phyloP scores from a whole-genome alignment of 768 basidiomycete genomes.

The Tulasnella sp. region DNA sequence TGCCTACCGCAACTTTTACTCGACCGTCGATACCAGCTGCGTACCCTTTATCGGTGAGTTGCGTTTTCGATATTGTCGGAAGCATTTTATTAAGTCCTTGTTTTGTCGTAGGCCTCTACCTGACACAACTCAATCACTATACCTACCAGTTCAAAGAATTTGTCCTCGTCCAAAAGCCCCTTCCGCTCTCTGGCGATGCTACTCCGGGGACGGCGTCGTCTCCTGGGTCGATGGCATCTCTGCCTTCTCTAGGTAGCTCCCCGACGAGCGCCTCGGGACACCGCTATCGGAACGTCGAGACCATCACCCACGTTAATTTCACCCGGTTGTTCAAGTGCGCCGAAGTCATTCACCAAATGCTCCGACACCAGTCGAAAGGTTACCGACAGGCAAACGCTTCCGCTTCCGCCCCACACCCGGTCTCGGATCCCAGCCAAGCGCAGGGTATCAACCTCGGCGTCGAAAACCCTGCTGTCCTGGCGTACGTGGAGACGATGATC shows the following conservation, averaged over 20 bases:
- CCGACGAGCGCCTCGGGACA: neutral
- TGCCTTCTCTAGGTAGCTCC: neutral
- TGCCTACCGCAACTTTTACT: conserved; percentile 17
- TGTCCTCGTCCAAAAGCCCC: neutral
- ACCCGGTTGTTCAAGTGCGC: conserved; percentile 24
- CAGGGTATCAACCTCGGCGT: conserved; percentile 8
- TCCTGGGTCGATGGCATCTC: neutral
- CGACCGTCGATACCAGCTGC: conserved; percentile 17
- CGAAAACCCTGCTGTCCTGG: conserved; percentile 10
- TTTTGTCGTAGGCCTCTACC: conserved; percentile 6
- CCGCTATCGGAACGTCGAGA: neutral
- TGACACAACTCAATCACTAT: neutral
- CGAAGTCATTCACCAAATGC: conserved; percentile 29
- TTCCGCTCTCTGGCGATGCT: neutral
- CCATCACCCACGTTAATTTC: conserved; percentile 25
- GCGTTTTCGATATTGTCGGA: neutral
- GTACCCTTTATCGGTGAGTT: conserved; percentile 25
- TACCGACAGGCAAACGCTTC: conserved; percentile 25
- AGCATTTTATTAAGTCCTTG: neutral
- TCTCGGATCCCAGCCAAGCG: conserved; percentile 6
- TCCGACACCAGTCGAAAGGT: conserved; percentile 15
- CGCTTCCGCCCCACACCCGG: conserved; percentile 13
- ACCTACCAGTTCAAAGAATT: conserved; percentile 18
- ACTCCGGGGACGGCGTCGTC: neutral
- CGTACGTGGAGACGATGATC: conserved; percentile 23